These are phyloP conservation scores for Sanghuangporus baumii DNA, from an alignment of 1,284 basidiomycete species.

Conservation along the genomic window DNA sequence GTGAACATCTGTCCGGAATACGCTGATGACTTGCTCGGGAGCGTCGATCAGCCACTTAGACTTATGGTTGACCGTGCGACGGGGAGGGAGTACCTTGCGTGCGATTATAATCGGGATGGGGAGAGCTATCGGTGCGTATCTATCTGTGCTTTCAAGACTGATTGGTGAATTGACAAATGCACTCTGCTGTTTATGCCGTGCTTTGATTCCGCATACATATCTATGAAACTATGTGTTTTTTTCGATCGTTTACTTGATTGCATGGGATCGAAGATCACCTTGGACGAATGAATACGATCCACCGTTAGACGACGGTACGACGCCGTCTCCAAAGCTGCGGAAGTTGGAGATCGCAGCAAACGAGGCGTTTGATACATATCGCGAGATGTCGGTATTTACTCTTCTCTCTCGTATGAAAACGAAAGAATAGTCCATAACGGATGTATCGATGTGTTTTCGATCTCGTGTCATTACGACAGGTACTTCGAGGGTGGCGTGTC, in stretches of 20 bases:
- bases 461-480: constrained; percentile 33
- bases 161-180: too few species aligned
- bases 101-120: constrained; percentile 97
- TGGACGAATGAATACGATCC: constrained; percentile 97
- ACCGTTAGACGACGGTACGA: constrained; percentile 80
- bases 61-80: constrained; percentile 74
- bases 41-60: constrained; percentile 92
- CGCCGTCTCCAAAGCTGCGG: constrained; percentile 78
- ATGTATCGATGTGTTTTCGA: neutral
- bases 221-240: neutral
- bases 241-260: neutral
- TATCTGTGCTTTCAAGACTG: too few species aligned
- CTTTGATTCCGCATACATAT: neutral
- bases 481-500: constrained; percentile 97
- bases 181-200: neutral
- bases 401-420: neutral
- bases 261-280: constrained; percentile 65
- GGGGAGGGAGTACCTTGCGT: constrained; percentile 88
- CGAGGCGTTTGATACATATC: constrained; percentile 95
- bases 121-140: constrained; percentile 80
- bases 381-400: constrained; percentile 69
- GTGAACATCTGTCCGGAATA: constrained; percentile 88
- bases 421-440: neutral
- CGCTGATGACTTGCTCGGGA: constrained; percentile 91
- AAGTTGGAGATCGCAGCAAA: constrained; percentile 93